Base-by-base conservation (phyloP, 1,284 basidiomycete genomes). In the Boletus semigastroideus region DNA sequence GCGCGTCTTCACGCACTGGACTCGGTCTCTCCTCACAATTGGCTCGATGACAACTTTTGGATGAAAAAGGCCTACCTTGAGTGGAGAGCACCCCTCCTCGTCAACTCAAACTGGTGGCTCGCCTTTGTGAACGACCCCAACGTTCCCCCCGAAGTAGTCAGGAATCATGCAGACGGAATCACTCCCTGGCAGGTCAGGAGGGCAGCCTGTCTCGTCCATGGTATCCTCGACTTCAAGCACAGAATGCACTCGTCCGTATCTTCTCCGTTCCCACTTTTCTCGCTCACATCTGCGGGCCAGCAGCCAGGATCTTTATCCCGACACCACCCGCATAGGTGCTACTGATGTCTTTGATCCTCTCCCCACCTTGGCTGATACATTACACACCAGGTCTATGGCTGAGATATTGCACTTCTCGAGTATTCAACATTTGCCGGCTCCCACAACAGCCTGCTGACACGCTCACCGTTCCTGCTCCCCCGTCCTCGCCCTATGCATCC, bases 21-120 rank as follows among this genome's bases (percentile, higher is more conserved):
- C 73, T 84, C 81, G 60, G 75, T 78, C 3, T 95, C 94, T 8
- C 90, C 92, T 0, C 79, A 89, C 71, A 98, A 97, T 70, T 98
- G 96, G 96, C 81, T 99, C 13, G 85, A 97, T 62, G 95, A 98
- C 72, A 93, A 92, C 50, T 89, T 95, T 63, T 98, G 96, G 96
- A 76, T 87, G 52, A 86, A 89, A 60, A 88, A 90, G 59, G 87
- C 92, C 0, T 99, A 98, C 72, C 85, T 93, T 56, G 90, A 94
- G 71, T 93, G 88, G 86, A 83, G 95, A 42, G 83, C 84, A 1
- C 93, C 96, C 0, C 75, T 98, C 30, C 77, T 93, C 52, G 74
- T 99, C 64, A 92, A 98, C 72, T 96, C 94, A 10, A 98, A 98
- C 67, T 98, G 95, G 95, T 98, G 95, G 95, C 77, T 98, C 41